Percentiles rank a stretch among this genome's conserved stretches.
These are phyloP conservation scores for Mrakia hoshinonis DNA, from an alignment of 768 basidiomycete genomes.

Conservation along the genomic window DNA sequence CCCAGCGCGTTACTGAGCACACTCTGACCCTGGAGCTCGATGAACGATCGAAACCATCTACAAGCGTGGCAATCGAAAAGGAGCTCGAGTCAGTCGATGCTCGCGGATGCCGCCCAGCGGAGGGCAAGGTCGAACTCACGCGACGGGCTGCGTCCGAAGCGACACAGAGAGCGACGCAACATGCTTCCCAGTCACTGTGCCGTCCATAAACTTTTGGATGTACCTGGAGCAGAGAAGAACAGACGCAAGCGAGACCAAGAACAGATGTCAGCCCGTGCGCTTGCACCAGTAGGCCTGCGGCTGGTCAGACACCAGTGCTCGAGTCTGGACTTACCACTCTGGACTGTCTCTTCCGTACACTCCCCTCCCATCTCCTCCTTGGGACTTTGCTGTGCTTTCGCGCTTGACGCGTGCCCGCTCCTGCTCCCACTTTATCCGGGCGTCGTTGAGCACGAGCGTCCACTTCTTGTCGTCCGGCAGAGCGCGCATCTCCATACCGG, in stretches of 20 bases:
- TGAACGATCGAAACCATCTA: conserved; percentile 74
- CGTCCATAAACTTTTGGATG: conserved; percentile 79
- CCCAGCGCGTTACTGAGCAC: conserved; percentile 71
- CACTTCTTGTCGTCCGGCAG: conserved; percentile 65
- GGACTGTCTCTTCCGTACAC: conserved; percentile 56
- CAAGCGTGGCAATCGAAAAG: conserved; percentile 27
- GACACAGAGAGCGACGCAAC: conserved; percentile 58
- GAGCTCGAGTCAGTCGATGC: background rate
- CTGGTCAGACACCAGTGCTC: background rate
- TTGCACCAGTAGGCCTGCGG: background rate
- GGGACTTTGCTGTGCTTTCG: conserved; percentile 43
- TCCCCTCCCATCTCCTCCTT: conserved; percentile 44
- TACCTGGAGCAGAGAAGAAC: conserved; percentile 43
- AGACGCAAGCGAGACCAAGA: too few relatives aligned
- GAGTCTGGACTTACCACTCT: conserved; percentile 51
- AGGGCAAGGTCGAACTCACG: conserved; percentile 46
- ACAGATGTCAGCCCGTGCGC: background rate
- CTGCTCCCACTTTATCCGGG: conserved; percentile 68
- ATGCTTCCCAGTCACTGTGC: conserved; percentile 71
- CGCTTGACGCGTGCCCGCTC: conserved; percentile 47
- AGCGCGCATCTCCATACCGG: conserved; percentile 4
- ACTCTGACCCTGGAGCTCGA: conserved; percentile 68
- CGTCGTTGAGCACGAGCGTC: conserved; percentile 75
- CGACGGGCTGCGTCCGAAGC: conserved; percentile 73
- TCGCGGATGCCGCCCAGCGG: conserved; percentile 8